Percentiles rank a stretch among this genome's conserved stretches.
phyloP scores from a whole-genome alignment of 768 basidiomycete species.

The Russula sp. region DNA sequence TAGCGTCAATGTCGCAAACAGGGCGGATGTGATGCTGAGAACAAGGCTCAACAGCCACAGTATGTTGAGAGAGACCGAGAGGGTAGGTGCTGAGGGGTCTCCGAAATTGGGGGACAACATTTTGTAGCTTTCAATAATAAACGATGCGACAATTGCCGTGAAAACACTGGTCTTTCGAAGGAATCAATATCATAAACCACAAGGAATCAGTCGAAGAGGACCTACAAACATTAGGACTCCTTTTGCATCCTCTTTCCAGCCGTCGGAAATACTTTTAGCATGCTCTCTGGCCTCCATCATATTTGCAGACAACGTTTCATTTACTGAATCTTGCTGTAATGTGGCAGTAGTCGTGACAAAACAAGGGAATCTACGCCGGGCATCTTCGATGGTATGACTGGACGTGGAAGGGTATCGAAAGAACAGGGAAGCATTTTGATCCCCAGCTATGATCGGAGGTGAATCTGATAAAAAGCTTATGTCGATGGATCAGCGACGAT shows the following conservation, averaged over 20 bases:
- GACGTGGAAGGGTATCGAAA: background rate
- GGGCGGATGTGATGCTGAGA: slow-evolving; percentile 11
- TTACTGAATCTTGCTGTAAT: background rate
- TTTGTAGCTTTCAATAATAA: slow-evolving; percentile 19
- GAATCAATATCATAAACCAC: background rate
- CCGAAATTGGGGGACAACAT: slow-evolving; percentile 12
- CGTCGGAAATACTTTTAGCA: background rate
- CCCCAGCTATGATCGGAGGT: background rate
- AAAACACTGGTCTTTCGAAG: slow-evolving; percentile 20
- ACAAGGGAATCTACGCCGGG: slow-evolving; percentile 2
- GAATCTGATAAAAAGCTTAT: slow-evolving; percentile 4
- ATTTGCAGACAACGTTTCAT: slow-evolving; percentile 9
- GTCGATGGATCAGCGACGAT: background rate
- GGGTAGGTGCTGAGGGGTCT: background rate
- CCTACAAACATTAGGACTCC: slow-evolving; percentile 16
- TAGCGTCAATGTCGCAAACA: slow-evolving; percentile 11
- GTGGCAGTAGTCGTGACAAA: background rate
- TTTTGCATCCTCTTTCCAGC: slow-evolving; percentile 8
- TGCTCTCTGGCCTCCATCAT: background rate
- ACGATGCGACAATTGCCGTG: slow-evolving; percentile 21
- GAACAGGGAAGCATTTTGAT: background rate
- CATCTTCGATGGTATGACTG: background rate
- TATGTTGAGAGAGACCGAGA: slow-evolving; percentile 7
- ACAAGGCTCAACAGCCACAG: slow-evolving; percentile 5
- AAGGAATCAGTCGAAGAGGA: background rate